Base-by-base conservation (phyloP, 2,329 filamentous ascomycete species). In the Lachnellula arida region DNA sequence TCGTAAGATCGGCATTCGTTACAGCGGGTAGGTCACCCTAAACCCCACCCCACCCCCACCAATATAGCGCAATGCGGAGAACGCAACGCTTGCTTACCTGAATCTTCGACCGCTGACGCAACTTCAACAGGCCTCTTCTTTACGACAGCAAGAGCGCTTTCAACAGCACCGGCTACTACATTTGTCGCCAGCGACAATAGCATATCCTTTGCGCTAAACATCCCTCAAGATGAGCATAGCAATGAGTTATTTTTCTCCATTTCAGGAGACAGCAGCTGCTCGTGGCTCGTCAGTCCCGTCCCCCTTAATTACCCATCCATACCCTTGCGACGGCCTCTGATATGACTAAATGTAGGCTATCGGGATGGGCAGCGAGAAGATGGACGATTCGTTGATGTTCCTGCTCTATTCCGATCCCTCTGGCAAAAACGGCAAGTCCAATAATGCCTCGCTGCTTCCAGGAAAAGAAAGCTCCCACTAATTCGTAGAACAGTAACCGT, bases 181-280 rank as follows among this genome's bases (percentile, higher is more conserved):
- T 80, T 81, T 49, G 65, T 77, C 47, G 73, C 77, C 2, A 72
- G 72, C 53, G 70, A 75, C 55, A 67, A 72, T 50, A 70, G 72
- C 19, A 65, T 80, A 55, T 70, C 71, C n/a, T 83, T 83, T 64
- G 75, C 75, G 50, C 71, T 79, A 55, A 77, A 78, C 53, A 75
- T 80, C 22, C 75, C 80, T 42, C 67, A 75, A n/a, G 70, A 76
- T 54, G 71, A 72, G 23, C 62, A 70, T 25, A 74, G 73, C 54
- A 72, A 74, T 56, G 69, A 82, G 61, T 65, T 84, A 40, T 83
- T 76, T 70, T 81, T 84, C 67, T 76, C 76, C n/a, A 62, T 85
- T 15, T 75, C 77, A 56, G 76, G 78, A 40, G 73, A 76, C 32
- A 70, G 67, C 39, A 65, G 67, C 9, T 70, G 74, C 39, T 75